These are phyloP conservation scores for Sanguinoderma infundibulare DNA, from an alignment of 1,284 basidiomycete species.

Conservation along the genomic window DNA sequence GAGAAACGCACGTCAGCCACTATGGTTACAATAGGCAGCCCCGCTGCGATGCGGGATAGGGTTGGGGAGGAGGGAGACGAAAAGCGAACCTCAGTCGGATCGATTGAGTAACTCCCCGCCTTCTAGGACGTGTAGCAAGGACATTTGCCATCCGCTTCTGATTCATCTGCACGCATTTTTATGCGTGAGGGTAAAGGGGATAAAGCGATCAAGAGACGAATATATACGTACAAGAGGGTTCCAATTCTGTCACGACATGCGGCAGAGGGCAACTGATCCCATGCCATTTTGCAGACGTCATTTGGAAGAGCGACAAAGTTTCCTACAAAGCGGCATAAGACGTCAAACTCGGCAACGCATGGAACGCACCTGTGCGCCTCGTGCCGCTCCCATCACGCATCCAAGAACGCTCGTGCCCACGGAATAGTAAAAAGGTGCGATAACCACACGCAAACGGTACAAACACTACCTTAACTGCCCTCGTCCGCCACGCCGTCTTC, in stretches of 20 bases:
- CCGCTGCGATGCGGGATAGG: background rate
- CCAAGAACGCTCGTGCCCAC: background rate
- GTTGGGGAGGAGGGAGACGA: no score
- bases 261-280: no score
- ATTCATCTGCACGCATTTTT: background rate
- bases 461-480: slow-evolving; percentile 31
- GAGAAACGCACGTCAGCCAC: background rate
- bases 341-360: background rate
- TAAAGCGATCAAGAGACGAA: background rate
- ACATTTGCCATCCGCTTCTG: background rate
- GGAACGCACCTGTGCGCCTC: background rate
- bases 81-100: background rate
- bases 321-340: no score
- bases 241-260: background rate
- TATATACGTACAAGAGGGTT: background rate
- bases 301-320: no score
- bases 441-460: background rate
- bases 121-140: background rate
- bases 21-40: background rate
- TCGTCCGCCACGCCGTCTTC: slow-evolving; percentile 40
- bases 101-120: background rate
- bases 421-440: background rate
- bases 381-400: background rate
- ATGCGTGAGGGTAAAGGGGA: background rate
- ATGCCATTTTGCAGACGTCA: no score